phyloP scores from a whole-genome alignment of 768 basidiomycete species.

The Favolaschia claudopus region DNA sequence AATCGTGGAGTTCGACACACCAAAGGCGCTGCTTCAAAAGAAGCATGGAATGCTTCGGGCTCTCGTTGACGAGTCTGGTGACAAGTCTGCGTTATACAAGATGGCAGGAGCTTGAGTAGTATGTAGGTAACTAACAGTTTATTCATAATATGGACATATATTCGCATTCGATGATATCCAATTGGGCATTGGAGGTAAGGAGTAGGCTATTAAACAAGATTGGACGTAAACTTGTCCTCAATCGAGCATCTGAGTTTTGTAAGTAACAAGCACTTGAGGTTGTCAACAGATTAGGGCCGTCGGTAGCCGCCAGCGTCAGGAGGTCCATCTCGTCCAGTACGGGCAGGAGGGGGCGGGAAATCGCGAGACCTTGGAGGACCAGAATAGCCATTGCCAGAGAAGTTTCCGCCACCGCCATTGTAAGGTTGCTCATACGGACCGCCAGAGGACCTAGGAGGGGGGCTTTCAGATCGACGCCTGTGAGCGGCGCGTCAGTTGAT shows the following conservation, averaged over 20 bases:
- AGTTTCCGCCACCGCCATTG: constrained; percentile 39
- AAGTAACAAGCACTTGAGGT: background rate
- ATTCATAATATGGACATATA: constrained; percentile 13
- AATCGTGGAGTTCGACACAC: constrained; percentile 63
- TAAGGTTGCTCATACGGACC: constrained; percentile 61
- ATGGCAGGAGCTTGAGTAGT: constrained; percentile 43
- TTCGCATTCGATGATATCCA: constrained; percentile 6
- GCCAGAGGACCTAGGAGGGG: constrained; percentile 57
- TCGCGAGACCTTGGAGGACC: constrained; percentile 39
- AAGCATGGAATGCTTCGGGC: constrained; percentile 57
- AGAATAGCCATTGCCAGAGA: constrained; percentile 59
- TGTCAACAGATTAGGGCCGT: constrained; percentile 39
- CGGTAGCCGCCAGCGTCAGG: constrained; percentile 45
- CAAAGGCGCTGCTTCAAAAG: constrained; percentile 58
- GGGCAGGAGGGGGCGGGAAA: constrained; percentile 48
- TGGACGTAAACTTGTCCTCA: constrained; percentile 1
- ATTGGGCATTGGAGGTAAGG: constrained; percentile 8
- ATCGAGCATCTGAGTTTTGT: constrained; percentile 7
- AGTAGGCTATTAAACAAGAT: background rate
- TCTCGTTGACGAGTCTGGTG: constrained; percentile 66
- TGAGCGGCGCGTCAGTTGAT: background rate
- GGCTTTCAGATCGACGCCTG: constrained; percentile 80
- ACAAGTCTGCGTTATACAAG: constrained; percentile 54
- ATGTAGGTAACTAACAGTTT: constrained; percentile 14
- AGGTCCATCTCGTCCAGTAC: constrained; percentile 53